phyloP scores from a whole-genome alignment of 2,329 filamentous ascomycete genomes.

The Alternaria rosae region DNA sequence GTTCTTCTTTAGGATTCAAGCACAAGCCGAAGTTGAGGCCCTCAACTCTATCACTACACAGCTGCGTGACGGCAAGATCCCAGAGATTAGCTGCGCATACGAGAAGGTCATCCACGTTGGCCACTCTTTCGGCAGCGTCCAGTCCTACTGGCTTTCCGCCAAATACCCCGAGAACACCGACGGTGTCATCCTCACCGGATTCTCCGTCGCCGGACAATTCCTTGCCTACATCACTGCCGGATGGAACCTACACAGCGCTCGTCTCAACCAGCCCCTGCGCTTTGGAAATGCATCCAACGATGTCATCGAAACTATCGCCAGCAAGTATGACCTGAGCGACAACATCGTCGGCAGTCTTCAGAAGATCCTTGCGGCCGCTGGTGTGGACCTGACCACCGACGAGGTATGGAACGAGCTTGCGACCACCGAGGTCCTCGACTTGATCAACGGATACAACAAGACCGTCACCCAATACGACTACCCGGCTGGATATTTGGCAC shows the following conservation, averaged over 20 bases:
- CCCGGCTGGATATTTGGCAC: constrained; percentile 62
- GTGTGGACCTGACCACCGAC: constrained; percentile 19
- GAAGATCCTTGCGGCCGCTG: constrained; percentile 21
- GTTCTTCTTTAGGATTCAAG: constrained; percentile 57
- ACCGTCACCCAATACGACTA: constrained; percentile 35
- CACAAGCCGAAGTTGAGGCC: constrained; percentile 64
- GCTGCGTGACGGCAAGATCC: constrained; percentile 57
- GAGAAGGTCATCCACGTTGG: constrained; percentile 65
- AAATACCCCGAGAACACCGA: constrained; percentile 63
- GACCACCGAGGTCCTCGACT: constrained; percentile 39
- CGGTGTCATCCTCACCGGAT: constrained; percentile 68
- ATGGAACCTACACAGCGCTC: constrained; percentile 58
- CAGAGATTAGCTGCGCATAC: constrained; percentile 50
- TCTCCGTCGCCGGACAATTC: constrained; percentile 59
- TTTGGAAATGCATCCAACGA: constrained; percentile 43
- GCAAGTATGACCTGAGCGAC: constrained; percentile 17
- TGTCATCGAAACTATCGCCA: constrained; percentile 13
- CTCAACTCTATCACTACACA: constrained; percentile 62
- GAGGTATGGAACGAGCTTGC: constrained; percentile 39
- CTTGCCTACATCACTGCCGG: constrained; percentile 53
- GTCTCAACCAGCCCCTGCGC: constrained; percentile 51
- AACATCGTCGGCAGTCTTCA: constrained; percentile 28
- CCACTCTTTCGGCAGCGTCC: constrained; percentile 69
- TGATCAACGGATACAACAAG: constrained; percentile 43
- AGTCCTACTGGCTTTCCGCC: constrained; percentile 64